These are phyloP conservation scores for Arctium minus DNA, from an alignment of 129 eudicot genomes.

Conservation along the genomic window DNA sequence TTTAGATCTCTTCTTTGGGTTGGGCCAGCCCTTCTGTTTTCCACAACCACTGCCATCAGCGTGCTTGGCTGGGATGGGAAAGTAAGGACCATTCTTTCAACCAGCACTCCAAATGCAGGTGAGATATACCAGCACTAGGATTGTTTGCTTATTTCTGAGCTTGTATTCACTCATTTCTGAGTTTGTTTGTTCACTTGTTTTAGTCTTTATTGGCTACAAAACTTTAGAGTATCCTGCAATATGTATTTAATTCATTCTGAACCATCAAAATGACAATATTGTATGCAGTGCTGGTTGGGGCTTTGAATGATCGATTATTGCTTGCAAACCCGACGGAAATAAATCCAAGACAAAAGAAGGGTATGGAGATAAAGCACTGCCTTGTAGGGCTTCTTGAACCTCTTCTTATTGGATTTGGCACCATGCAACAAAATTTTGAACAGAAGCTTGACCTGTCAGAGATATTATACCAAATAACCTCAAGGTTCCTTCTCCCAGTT, in stretches of 20 bases:
- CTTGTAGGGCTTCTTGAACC: constrained; percentile 99
- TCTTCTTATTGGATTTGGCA: constrained; percentile 94
- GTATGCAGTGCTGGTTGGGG: constrained; percentile 79
- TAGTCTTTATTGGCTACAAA: neutral
- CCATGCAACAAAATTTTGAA: constrained; percentile 94
- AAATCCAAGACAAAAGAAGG: constrained; percentile 91
- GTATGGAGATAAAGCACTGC: constrained; percentile 73
- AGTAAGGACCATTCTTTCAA: constrained; percentile 92
- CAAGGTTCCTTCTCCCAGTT: constrained; percentile 54
- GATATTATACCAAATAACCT: constrained; percentile 88
- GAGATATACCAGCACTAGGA: neutral
- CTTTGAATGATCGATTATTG: constrained; percentile 83
- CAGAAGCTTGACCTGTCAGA: constrained; percentile 98
- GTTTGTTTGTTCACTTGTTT: neutral
- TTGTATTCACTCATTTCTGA: neutral
- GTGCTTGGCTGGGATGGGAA: constrained; percentile 99
- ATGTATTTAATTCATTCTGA: constrained; percentile 17
- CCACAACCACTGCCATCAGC: constrained; percentile 81
- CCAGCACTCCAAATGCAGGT: constrained; percentile 94
- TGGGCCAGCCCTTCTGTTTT: constrained; percentile 97
- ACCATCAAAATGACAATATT: constrained; percentile 13
- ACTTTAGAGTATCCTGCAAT: neutral
- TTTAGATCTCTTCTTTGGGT: constrained; percentile 97
- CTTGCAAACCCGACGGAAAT: constrained; percentile 85
- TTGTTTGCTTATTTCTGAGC: neutral